Base-by-base conservation (phyloP, 225 moss, liverwort and hornwort genomes). In the Takakia lepidozioides region DNA sequence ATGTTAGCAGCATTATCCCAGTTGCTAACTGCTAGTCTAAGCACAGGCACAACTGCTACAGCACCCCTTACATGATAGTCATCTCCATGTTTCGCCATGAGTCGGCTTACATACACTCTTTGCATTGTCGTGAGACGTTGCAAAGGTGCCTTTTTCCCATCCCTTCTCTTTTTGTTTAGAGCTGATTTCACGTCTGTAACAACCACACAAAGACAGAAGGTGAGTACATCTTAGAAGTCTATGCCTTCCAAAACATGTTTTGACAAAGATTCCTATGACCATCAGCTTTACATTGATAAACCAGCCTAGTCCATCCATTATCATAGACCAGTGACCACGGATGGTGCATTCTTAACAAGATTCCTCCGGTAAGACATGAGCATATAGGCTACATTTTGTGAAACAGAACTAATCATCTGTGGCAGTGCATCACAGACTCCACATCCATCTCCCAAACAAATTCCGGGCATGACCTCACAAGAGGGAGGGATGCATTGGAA, bases 81-180 rank as follows among this genome's bases (percentile, higher is more conserved):
- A 48, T 78, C 75, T 51, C 87, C 83, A 48, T 98, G 76, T 54
- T 74, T 85, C 54, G 60, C 46, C 25, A 98, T 68, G 48, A 98
- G 91, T 41, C 83, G 78, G 72, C 78, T 76, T 13, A 79, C 43
- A 29, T 98, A 83, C 25, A 91, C 91, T 61, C 66, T 73, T 53
- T 98, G 98, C 98, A 98, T 91, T 50, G 77, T 88, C 19, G 98
- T 98, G 14, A 98, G 80, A 37, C 72, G 80, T 49, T 81, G 80
- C 57, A 87, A 55, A 2, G 91, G 83, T 56, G 91, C 91, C 61
- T 81, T 81, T 36, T 85, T 85, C 29, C 98, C 98, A 50, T 98
- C 98, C 48, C 72, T 83, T 26, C 98, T 80, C 65, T 83, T 46
- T 54, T 98, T 91, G 67, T 85, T 76, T 19, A 98, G 71, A 38